Conservation (phyloP, 805 yeast species). For the Wickerhamiella sergipiensis region DNA sequence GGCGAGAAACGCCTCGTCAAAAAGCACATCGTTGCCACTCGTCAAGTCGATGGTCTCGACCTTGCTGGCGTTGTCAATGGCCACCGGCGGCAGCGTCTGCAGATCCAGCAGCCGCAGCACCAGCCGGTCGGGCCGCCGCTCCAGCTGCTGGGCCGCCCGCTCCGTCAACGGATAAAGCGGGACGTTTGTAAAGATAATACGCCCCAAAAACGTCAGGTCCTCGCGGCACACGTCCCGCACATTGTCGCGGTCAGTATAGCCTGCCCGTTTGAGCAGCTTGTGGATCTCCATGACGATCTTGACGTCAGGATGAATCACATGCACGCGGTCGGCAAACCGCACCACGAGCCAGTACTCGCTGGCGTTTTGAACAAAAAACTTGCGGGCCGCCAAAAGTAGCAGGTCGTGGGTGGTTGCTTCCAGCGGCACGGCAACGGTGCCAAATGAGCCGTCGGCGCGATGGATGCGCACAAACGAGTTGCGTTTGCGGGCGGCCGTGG, state of each 20-base stretch:
- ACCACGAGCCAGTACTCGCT: constrained; percentile 11
- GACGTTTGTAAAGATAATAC: constrained; percentile 11
- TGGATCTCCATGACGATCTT: constrained; percentile 10
- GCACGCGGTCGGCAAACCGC: constrained; percentile 9
- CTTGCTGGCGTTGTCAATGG: background rate
- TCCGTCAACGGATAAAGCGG: background rate
- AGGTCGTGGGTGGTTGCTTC: constrained; percentile 68
- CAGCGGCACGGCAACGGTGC: constrained; percentile 67
- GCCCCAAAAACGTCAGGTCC: constrained; percentile 16
- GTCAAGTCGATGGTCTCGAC: background rate
- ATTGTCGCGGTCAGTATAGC: constrained; percentile 10
- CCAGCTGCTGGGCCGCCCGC: background rate
- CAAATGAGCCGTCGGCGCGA: constrained; percentile 71
- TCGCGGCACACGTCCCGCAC: constrained; percentile 13
- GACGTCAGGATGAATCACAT: constrained; percentile 6
- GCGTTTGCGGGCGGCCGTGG: constrained; percentile 1
- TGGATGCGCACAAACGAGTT: constrained; percentile 46
- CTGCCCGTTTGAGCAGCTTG: constrained; percentile 9
- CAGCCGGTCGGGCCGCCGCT: constrained; percentile 1
- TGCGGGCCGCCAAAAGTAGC: constrained; percentile 55
- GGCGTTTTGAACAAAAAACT: constrained; percentile 32
- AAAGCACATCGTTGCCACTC: background rate
- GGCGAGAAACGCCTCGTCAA: background rate
- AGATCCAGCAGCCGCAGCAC: constrained; percentile 8
- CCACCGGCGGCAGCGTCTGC: background rate